These are phyloP conservation scores for Cryptosporidium ryanae DNA, from an alignment of 169 alveolate species.

Conservation along the genomic window DNA sequence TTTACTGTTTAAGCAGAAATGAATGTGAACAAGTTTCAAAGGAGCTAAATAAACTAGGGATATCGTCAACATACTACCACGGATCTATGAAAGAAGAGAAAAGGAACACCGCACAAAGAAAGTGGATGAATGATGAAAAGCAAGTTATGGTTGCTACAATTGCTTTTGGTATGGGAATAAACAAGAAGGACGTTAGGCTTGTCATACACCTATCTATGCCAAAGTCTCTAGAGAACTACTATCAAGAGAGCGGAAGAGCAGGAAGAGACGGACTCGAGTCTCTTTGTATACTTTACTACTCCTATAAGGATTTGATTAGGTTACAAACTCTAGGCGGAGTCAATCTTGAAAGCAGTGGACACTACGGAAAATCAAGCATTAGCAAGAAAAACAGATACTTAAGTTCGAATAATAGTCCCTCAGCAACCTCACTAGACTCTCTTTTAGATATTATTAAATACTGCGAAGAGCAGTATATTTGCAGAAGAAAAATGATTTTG, in stretches of 20 bases:
- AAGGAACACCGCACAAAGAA: conserved; percentile 81
- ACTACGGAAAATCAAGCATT: background rate
- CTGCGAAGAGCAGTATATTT: conserved; percentile 86
- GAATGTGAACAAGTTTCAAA: conserved; percentile 94
- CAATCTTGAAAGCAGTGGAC: conserved; percentile 8
- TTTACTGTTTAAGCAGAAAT: conserved; percentile 93
- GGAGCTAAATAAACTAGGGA: conserved; percentile 84
- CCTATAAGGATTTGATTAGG: conserved; percentile 81
- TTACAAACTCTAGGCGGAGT: conserved; percentile 77
- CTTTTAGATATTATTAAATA: conserved; percentile 81
- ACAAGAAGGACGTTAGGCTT: conserved; percentile 97
- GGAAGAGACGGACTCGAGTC: conserved; percentile 91
- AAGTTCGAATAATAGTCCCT: background rate
- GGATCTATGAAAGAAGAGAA: conserved; percentile 82
- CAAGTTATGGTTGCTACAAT: conserved; percentile 97
- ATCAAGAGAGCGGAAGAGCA: conserved; percentile 98
- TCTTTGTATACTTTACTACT: conserved; percentile 80
- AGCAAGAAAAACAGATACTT: background rate
- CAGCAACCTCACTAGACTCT: conserved; percentile 26
- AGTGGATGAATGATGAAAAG: conserved; percentile 93
- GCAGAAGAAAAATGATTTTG: conserved; percentile 86
- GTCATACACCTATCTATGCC: conserved; percentile 98
- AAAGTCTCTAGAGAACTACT: conserved; percentile 95
- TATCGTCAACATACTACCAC: conserved; percentile 86
- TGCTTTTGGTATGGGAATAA: conserved; percentile 99